Evolutionary conservation across 768 basidiomycete species (phyloP).

Genomic region (Macrolepiota fuliginosa): DNA sequence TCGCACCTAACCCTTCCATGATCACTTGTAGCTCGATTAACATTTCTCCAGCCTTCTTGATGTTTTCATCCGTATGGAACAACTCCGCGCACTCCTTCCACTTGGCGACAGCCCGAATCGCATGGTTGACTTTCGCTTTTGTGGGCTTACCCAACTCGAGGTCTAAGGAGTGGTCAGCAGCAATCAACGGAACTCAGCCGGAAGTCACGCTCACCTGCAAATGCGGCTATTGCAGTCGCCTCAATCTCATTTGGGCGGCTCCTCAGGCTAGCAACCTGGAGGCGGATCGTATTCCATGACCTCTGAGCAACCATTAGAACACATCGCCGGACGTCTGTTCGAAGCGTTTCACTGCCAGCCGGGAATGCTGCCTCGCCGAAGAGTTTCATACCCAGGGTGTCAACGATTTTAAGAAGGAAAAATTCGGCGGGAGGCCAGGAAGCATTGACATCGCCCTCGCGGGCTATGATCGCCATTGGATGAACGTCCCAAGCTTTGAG

Average conservation of each 20-base stretch:
- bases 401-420: not conserved
- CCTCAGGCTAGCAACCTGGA: not conserved
- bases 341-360: not conserved
- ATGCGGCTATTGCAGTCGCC: not conserved
- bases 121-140: not conserved
- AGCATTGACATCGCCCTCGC: not conserved
- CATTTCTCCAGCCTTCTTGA: not conserved
- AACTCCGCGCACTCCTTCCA: slow-evolving; percentile 2
- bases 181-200: not conserved
- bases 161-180: not conserved
- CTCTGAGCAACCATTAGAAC: not conserved
- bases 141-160: not conserved
- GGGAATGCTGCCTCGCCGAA: slow-evolving; percentile 6
- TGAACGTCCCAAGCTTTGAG: slow-evolving; percentile 14
- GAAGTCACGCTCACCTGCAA: not conserved
- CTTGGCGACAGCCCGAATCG: not conserved
- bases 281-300: slow-evolving; percentile 1
- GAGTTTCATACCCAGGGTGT: slow-evolving; percentile 2
- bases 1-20: not conserved
- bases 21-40: not conserved
- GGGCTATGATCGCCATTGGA: slow-evolving; percentile 11
- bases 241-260: not conserved
- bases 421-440: not conserved
- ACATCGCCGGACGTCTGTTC: not conserved
- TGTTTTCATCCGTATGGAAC: not conserved